Evolutionary conservation across 2,329 filamentous ascomycete species (phyloP).

Genomic region (Botrytis hyacinthi): DNA sequence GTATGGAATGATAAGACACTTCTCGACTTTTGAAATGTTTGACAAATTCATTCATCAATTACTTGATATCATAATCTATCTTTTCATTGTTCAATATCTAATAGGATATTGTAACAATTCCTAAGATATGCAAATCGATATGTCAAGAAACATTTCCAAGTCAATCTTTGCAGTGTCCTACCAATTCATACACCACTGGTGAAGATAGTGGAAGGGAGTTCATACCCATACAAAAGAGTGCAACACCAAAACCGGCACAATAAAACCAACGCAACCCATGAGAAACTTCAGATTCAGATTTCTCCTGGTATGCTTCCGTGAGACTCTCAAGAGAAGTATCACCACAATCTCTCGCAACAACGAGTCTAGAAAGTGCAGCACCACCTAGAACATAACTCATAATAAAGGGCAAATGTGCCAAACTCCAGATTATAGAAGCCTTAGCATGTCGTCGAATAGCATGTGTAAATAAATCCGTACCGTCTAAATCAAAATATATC

Average conservation of each 20-base stretch:
- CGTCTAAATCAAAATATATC: constrained; percentile 64
- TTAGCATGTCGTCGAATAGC: constrained; percentile 55
- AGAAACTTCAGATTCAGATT: constrained; percentile 51
- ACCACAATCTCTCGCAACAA: constrained; percentile 55
- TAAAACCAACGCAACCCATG: constrained; percentile 61
- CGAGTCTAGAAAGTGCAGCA: constrained; percentile 56
- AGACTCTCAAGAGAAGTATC: constrained; percentile 50
- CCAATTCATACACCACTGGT: not conserved
- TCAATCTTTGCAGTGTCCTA: not conserved
- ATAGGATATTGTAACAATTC: not conserved
- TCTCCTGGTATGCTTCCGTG: constrained; percentile 49
- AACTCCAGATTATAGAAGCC: constrained; percentile 52
- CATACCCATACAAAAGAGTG: constrained; percentile 51
- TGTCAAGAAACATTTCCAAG: not conserved
- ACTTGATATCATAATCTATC: not conserved
- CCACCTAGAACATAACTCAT: constrained; percentile 61
- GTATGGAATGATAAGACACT: not conserved
- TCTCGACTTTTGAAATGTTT: not conserved
- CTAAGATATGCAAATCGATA: not conserved
- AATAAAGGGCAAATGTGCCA: constrained; percentile 60
- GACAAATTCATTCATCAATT: too few species aligned
- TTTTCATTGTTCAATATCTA: not conserved
- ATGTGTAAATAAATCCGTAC: constrained; percentile 52
- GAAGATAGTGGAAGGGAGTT: not conserved
- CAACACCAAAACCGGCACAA: constrained; percentile 58